phyloP scores from a whole-genome alignment of 495 filamentous ascomycete genomes.

The Astrothelium macrocarpum region DNA sequence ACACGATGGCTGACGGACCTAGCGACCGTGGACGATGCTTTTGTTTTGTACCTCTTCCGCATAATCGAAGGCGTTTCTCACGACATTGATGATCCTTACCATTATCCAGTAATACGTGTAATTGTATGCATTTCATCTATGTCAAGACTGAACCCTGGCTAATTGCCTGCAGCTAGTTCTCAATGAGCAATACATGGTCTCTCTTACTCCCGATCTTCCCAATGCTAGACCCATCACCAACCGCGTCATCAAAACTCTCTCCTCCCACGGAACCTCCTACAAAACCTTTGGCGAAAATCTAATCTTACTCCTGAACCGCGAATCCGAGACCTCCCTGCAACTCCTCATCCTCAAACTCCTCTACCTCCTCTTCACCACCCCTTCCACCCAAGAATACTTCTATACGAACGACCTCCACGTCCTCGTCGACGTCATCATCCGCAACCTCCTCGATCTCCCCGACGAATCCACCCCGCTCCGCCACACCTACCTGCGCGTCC shows the following conservation, averaged over 20 bases:
- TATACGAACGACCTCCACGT: slow-evolving; percentile 96
- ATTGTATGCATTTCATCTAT: slow-evolving; percentile 46
- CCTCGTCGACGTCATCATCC: slow-evolving; percentile 88
- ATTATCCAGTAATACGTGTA: slow-evolving; percentile 89
- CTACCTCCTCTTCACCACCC: slow-evolving; percentile 88
- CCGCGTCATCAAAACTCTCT: slow-evolving; percentile 82
- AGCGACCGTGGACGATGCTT: slow-evolving; percentile 70
- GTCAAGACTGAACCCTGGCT: not conserved
- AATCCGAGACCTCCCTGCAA: slow-evolving; percentile 82
- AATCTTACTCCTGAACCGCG: slow-evolving; percentile 89
- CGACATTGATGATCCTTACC: slow-evolving; percentile 88
- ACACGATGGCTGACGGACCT: slow-evolving; percentile 15
- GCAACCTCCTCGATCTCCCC: slow-evolving; percentile 78
- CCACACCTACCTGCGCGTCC: slow-evolving; percentile 95
- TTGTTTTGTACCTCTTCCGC: slow-evolving; percentile 72
- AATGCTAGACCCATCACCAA: slow-evolving; percentile 61
- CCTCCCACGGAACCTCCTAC: slow-evolving; percentile 64
- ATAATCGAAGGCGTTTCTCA: slow-evolving; percentile 84
- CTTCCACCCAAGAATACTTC: slow-evolving; percentile 90
- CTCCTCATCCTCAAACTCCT: slow-evolving; percentile 90
- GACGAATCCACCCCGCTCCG: slow-evolving; percentile 49
- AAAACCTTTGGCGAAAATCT: slow-evolving; percentile 98
- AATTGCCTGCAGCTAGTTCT: slow-evolving; percentile 63
- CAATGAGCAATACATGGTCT: slow-evolving; percentile 98
- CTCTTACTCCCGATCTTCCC: slow-evolving; percentile 40